Evolutionary conservation across 2,329 filamentous ascomycete species (phyloP).

Genomic region (Colletotrichum lupini): DNA sequence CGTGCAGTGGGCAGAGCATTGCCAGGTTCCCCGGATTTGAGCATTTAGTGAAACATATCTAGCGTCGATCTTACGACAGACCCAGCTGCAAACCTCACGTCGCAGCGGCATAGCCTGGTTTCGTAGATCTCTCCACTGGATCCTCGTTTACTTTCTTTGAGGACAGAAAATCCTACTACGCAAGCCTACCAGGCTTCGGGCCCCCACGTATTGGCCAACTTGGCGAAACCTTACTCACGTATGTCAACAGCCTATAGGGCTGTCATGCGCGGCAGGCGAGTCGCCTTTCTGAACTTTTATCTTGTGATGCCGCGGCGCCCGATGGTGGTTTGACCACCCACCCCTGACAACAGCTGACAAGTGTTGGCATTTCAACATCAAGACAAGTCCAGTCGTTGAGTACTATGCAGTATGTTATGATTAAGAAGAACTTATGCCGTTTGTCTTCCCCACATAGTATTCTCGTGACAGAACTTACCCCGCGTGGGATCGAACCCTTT

Average conservation of each 20-base stretch:
- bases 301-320: slow-evolving; percentile 32
- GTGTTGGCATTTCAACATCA: neutral
- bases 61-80: neutral
- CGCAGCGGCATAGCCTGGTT: neutral
- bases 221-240: neutral
- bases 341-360: neutral
- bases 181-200: neutral
- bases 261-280: neutral
- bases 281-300: neutral
- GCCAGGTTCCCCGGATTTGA: neutral
- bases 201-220: neutral
- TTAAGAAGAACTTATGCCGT: neutral
- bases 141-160: neutral
- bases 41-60: neutral
- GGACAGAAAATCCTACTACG: neutral
- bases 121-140: neutral
- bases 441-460: neutral
- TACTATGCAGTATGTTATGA: neutral
- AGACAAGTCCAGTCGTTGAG: neutral
- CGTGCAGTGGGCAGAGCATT: neutral
- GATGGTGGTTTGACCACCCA: neutral
- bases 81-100: neutral
- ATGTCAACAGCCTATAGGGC: neutral
- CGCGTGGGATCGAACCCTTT: slow-evolving; percentile 1
- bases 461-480: slow-evolving; percentile 22